Evolutionary conservation across 176 grass and related monocot species (phyloP), one percentile per base, ranked within the genome.

Genomic region (Lolium multiflorum): DNA sequence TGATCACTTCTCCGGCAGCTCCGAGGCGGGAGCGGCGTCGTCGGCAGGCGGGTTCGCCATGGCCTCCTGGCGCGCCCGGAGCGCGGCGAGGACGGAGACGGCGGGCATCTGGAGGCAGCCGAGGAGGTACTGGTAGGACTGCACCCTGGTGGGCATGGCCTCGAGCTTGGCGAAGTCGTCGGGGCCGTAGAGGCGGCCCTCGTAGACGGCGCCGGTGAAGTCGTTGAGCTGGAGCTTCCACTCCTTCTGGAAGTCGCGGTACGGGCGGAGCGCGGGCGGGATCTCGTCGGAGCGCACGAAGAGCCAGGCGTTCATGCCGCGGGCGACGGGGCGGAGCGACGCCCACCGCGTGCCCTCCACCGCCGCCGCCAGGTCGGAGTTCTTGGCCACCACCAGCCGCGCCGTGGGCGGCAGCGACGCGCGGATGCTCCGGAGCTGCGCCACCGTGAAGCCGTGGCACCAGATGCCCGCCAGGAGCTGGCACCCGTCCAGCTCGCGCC

Each of bases 281-380:
- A 98, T 94, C 92, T 98, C 93, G 77, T 98, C 96, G 70, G 96
- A 93, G 7, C 91, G 96, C 20, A 98, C 96, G 87, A 98, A 98
- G 18, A 98, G 86, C 93, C 96, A 98, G 2, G 96, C 93, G 51
- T 98, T 98, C 96, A 98, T 98, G 48, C 96, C 96, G 10, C 89
- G 92, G 25, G 93, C 91, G 85, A 90, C 95, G 11, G 93, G 96
- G 7, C 86, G 80, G 6, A 96, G 88, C 59, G 84, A 81, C 86
- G 89, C 96, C 96, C 93, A 96, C 48, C 89, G 80, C n/a, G 92
- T 96, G 28, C 96, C 96, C 24, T 89, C 90, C 43, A 96, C 87
- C 14, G 90, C 93, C 71, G 91, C 94, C 51, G 87, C 92, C 21
- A 98, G 73, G 47, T 96, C 90, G 48, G 96, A 93, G 92, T 98